Evolutionary conservation across 345 rosid genomes (phyloP), one percentile per base, ranked within the genome.

Genomic region (Citrus inodora): DNA sequence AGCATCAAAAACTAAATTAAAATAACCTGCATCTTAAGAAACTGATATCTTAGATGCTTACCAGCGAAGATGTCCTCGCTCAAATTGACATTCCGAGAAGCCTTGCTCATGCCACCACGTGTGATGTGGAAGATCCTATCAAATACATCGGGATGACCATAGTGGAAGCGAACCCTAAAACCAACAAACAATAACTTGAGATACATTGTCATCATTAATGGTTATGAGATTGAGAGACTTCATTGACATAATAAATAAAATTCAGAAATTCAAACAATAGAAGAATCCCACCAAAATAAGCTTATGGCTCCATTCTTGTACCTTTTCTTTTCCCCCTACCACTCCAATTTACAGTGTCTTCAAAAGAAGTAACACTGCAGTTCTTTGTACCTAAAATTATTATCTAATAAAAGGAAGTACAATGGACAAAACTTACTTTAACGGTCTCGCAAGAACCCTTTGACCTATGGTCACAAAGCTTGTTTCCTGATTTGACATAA

Each of bases 21-120:
- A 37, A 62, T 69, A 28, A 37, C 14, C 46, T 53, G 17, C 61
- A 38, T 74, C 55, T 42, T 58, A 6, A 25, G 72, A 64, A 61
- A 56, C 8, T 16, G 51, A 22, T 66, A 16, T 37, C n/a, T 71
- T 51, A 51, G 81, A 77, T 70, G 46, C 51, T 65, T 88, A 94
- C 99, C 99, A 30, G 99, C 99, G 84, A 96, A 96, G 75, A 96
- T 96, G 80, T 96, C 99, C 90, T 96, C 98, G 63, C 99, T 96
- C 81, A 94, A 89, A 78, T 96, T 92, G 90, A 96, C 91, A 78
- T 97, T 97, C 33, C 89, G 90, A 76, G 99, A 96, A 74, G 97
- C 98, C 84, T 96, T 96, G 85, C 99, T 94, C 74, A 96, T 94
- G 76, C 99, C 98, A 42, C 99, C 99, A 24, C 99, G 93, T 53